phyloP scores from a whole-genome alignment of 2,329 filamentous ascomycete genomes.

The Emergomyces pasteurianus region DNA sequence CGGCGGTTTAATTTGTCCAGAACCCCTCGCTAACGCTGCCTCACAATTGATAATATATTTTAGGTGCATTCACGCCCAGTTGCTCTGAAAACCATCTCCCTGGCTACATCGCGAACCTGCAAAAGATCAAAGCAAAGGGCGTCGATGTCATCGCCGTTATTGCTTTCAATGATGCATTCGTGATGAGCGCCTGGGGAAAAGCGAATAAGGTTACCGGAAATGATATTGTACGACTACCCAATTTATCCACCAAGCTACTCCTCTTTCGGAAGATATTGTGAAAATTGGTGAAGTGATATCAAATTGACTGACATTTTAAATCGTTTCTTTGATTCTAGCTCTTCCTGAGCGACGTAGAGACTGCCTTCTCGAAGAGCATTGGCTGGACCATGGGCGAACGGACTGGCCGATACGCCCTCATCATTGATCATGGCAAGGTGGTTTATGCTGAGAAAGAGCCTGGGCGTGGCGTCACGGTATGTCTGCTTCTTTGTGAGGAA shows the following conservation, averaged over 20 bases:
- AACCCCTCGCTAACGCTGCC: not conserved
- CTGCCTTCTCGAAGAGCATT: slow-evolving; percentile 63
- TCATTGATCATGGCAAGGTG: slow-evolving; percentile 75
- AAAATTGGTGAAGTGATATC: not conserved
- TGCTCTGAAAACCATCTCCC: slow-evolving; percentile 74
- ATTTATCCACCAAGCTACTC: not conserved
- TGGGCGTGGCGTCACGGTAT: slow-evolving; percentile 17
- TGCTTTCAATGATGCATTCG: slow-evolving; percentile 72
- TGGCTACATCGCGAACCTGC: slow-evolving; percentile 62
- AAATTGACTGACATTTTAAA: slow-evolving; percentile 1
- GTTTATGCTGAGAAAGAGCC: slow-evolving; percentile 65
- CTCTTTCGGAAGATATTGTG: not conserved
- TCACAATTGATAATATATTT: not conserved
- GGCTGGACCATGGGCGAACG: slow-evolving; percentile 67
- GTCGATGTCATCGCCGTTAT: slow-evolving; percentile 73
- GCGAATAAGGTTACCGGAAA: slow-evolving; percentile 67
- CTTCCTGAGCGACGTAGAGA: slow-evolving; percentile 63
- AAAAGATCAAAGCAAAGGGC: slow-evolving; percentile 63
- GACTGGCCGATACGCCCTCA: slow-evolving; percentile 66
- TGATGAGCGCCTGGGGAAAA: slow-evolving; percentile 86
- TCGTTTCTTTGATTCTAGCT: slow-evolving; percentile 34
- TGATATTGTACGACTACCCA: slow-evolving; percentile 42
- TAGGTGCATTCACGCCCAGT: slow-evolving; percentile 73
- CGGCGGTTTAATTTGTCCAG: not conserved
- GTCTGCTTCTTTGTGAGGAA: no score